Conservation (phyloP, 2,329 filamentous ascomycete species). For the Paraconiothyrium sp. region DNA sequence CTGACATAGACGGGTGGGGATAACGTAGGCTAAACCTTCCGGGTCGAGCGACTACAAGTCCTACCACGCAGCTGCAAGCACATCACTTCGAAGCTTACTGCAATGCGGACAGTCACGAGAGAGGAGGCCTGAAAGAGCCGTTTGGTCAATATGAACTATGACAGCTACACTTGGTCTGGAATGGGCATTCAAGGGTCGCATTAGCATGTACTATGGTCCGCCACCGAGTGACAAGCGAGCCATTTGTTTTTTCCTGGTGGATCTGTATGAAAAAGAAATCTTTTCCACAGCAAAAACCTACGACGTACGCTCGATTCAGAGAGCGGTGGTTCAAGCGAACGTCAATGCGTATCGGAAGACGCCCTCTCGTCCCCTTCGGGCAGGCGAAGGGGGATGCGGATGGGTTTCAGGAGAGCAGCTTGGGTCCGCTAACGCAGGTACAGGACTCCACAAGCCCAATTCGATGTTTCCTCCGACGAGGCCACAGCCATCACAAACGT, state of each 20-base stretch:
- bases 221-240: slow-evolving; percentile 28
- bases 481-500: slow-evolving; percentile 30
- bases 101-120: slow-evolving; percentile 8
- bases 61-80: slow-evolving; percentile 3
- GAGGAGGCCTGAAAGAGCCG: slow-evolving; percentile 19
- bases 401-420: slow-evolving; percentile 45
- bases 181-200: slow-evolving; percentile 26
- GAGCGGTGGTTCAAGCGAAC: slow-evolving; percentile 22
- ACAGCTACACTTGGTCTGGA: slow-evolving; percentile 29
- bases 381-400: slow-evolving; percentile 30
- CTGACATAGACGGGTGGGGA: slow-evolving; percentile 19
- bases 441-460: slow-evolving; percentile 40
- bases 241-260: slow-evolving; percentile 28
- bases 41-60: slow-evolving; percentile 17
- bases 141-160: slow-evolving; percentile 26
- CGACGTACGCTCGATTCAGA: slow-evolving; percentile 28
- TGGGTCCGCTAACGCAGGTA: slow-evolving; percentile 50
- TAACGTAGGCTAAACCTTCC: slow-evolving; percentile 35
- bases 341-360: slow-evolving; percentile 28
- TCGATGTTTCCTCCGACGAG: slow-evolving; percentile 43
- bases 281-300: slow-evolving; percentile 16
- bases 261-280: slow-evolving; percentile 27
- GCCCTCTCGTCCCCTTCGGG: slow-evolving; percentile 36
- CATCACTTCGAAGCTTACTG: not conserved
- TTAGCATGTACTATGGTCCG: slow-evolving; percentile 20